Conservation (phyloP, 345 rosid genomes). For the Aurinia saxatilis region DNA sequence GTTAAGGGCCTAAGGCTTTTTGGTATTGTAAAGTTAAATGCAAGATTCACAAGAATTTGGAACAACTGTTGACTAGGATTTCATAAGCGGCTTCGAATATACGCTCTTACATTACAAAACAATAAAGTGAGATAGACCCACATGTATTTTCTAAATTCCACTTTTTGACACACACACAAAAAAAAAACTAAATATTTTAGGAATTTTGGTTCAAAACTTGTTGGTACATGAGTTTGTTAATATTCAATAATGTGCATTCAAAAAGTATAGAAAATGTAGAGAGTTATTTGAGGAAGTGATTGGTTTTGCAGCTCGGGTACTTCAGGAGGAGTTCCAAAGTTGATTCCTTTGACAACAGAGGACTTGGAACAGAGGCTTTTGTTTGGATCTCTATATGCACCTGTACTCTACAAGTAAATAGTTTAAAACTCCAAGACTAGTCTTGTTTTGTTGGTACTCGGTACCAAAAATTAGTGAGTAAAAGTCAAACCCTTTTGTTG, state of each 20-base stretch:
- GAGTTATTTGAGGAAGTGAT: neutral
- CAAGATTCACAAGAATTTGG: neutral
- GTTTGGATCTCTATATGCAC: conserved; percentile 62
- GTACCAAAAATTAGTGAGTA: neutral
- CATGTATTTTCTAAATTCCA: too few species aligned
- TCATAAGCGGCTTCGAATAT: too few species aligned
- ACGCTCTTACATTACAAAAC: too few species aligned
- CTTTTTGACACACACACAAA: neutral
- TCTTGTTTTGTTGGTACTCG: neutral
- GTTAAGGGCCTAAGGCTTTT: too few species aligned
- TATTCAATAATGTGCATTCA: neutral
- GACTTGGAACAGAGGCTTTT: conserved; percentile 68
- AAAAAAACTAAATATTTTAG: neutral
- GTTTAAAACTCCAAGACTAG: neutral
- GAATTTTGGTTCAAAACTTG: neutral
- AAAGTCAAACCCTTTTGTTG: neutral
- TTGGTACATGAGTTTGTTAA: neutral
- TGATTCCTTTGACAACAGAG: conserved; percentile 85
- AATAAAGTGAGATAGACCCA: too few species aligned
- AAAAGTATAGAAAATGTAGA: conserved; percentile 1
- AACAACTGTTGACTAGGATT: too few species aligned
- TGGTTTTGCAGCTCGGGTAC: conserved; percentile 74
- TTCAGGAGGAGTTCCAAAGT: conserved; percentile 79
- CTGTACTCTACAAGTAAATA: conserved; percentile 58
- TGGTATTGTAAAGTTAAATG: neutral